These are phyloP conservation scores for Leishmania amazonensis DNA, from an alignment of 208 protist species.

Conservation along the genomic window DNA sequence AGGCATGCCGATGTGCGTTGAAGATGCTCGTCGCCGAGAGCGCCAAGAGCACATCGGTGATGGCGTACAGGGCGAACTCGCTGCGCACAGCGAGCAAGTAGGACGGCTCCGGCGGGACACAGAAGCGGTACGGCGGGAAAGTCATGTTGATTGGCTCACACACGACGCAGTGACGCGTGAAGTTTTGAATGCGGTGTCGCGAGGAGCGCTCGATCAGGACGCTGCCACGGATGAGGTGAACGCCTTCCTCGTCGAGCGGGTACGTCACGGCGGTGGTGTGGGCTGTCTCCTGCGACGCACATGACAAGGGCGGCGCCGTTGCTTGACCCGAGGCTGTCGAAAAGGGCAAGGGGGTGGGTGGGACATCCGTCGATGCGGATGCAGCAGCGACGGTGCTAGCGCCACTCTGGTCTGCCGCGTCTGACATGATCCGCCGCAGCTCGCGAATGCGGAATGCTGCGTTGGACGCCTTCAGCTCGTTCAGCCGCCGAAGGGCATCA, in stretches of 20 bases:
- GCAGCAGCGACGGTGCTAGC: not conserved
- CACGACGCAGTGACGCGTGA: conserved; percentile 60
- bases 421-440: conserved; percentile 26
- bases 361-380: not conserved
- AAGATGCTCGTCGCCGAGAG: conserved; percentile 51
- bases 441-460: conserved; percentile 29
- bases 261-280: conserved; percentile 20
- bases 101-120: conserved; percentile 81
- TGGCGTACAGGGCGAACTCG: conserved; percentile 59
- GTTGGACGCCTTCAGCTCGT: conserved; percentile 39
- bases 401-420: not conserved
- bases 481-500: conserved; percentile 56
- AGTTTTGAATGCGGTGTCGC: conserved; percentile 60
- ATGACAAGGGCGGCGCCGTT: not conserved
- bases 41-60: conserved; percentile 72
- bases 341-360: not conserved
- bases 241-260: conserved; percentile 27
- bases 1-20: conserved; percentile 13
- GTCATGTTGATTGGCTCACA: conserved; percentile 33
- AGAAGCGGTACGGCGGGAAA: conserved; percentile 73
- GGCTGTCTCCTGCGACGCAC: not conserved
- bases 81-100: conserved; percentile 61
- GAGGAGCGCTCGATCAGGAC: conserved; percentile 68
- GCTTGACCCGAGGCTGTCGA: not conserved
- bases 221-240: conserved; percentile 44